A percentile compares a stretch with the other conserved stretches of the same genome.
phyloP scores from a whole-genome alignment of 345 rosid genomes.

The Eucalyptus virginea region DNA sequence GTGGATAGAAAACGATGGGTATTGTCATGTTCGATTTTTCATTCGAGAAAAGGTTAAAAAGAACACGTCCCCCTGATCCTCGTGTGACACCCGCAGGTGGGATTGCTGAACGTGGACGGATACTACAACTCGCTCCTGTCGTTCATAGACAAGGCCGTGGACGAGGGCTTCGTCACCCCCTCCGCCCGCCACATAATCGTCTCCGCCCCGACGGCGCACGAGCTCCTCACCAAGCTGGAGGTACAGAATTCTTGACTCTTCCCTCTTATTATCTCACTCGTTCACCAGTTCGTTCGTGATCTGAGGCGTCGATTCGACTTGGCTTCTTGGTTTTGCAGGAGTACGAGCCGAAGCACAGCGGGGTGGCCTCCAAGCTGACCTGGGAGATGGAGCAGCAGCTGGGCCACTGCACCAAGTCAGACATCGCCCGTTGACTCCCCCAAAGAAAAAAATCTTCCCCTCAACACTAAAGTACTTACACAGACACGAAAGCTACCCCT shows the following conservation, averaged over 20 bases:
- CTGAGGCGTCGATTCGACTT: neutral
- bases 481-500: neutral
- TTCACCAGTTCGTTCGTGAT: neutral
- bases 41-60: neutral
- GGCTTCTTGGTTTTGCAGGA: slow-evolving; percentile 17
- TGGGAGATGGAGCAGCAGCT: slow-evolving; percentile 70
- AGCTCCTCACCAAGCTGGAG: slow-evolving; percentile 72
- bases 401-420: slow-evolving; percentile 41
- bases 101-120: slow-evolving; percentile 68
- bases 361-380: slow-evolving; percentile 36
- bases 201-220: slow-evolving; percentile 66
- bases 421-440: slow-evolving; percentile 43
- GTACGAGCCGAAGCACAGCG: slow-evolving; percentile 40
- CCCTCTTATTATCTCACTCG: neutral
- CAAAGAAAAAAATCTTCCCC: neutral
- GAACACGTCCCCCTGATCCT: neutral
- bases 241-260: neutral
- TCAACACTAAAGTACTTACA: neutral
- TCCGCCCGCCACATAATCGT: slow-evolving; percentile 74
- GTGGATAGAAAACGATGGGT: neutral
- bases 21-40: neutral
- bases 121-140: slow-evolving; percentile 63
- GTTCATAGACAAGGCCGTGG: slow-evolving; percentile 83
- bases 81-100: slow-evolving; percentile 27
- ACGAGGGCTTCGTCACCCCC: slow-evolving; percentile 66